Base-by-base conservation (phyloP, 805 yeast genomes). In the Huiozyma sinensis region DNA sequence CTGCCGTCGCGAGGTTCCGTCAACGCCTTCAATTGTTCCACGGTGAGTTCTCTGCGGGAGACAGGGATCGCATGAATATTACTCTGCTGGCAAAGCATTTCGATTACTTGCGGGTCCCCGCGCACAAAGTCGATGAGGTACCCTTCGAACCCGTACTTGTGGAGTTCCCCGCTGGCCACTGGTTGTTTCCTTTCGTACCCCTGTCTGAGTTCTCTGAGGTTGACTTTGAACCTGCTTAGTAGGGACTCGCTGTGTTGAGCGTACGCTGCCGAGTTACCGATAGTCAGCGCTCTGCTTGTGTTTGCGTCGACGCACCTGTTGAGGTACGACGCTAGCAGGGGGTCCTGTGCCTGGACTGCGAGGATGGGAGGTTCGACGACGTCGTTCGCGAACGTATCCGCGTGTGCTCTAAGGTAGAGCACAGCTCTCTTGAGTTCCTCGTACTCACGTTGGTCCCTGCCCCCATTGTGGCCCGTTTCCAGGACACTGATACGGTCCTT, bases 281-380 rank as follows among this genome's bases (percentile, higher is more conserved):
- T 79, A 1, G 90, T 81, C 17, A 89, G 68, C 0, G 95, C 78
- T 37, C 73, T 60, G 37, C 77, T 61, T 12, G 83, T 73, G 42
- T 70, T 69, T 38, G 63, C 61, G 41, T 75, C 78, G 6, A 84
- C 70, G 6, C 77, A 67, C 40, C 73, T 69, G 41, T 79, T 84
- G 42, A 87, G 58, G 45, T 73, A 76, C 7, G 71, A 67, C 0
- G 83, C 80, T 52, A 71, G 73, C 7, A 58, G 51, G 7, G 63
- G 58, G 45, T 79, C 73, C 1, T 67, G 68, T 0, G 81, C 75
- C 5, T 74, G 68, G 24, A 90, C 69, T 0, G 83, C 70, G 28
- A 87, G 66, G 7, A 81, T 61, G 0, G 97, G 89, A 1, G 95
- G 94, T 54, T 83, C 94, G 45, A 68, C 76, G 43, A 83, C 75